Conservation (phyloP, 2,329 filamentous ascomycete genomes). For the Colletotrichum sp. region DNA sequence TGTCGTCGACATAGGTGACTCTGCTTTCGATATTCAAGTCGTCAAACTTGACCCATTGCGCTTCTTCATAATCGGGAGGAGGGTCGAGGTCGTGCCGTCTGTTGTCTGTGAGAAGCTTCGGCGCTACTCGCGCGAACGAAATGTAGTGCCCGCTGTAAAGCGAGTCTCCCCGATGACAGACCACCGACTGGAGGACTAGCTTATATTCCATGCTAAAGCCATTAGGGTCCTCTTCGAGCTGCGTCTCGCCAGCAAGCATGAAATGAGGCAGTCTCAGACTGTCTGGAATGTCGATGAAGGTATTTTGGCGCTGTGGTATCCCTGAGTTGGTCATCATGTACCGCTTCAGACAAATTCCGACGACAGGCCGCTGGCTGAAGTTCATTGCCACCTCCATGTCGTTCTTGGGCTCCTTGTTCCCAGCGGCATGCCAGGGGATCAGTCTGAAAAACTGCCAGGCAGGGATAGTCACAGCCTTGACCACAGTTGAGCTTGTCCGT, state of each 20-base stretch:
- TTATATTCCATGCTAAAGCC: constrained; percentile 90
- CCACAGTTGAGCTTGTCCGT: constrained; percentile 53
- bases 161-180: constrained; percentile 88
- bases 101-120: constrained; percentile 64
- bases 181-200: constrained; percentile 85
- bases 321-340: constrained; percentile 79
- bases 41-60: constrained; percentile 91
- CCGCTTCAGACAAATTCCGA: constrained; percentile 92
- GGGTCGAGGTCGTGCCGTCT: constrained; percentile 58
- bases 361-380: constrained; percentile 82
- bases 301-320: constrained; percentile 73
- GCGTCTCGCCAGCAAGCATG: constrained; percentile 76
- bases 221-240: constrained; percentile 59
- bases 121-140: constrained; percentile 79
- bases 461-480: constrained; percentile 90
- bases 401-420: constrained; percentile 56
- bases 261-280: constrained; percentile 86
- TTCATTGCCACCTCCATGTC: constrained; percentile 88
- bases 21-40: constrained; percentile 75
- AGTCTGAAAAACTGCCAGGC: constrained; percentile 98
- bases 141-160: constrained; percentile 93
- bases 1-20: constrained; percentile 78
- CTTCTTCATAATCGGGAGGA: constrained; percentile 70
- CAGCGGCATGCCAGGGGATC: constrained; percentile 85
- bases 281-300: constrained; percentile 87